phyloP scores from a whole-genome alignment of 371 early-diverging fungal genomes.

The Lichtheimia corymbifera region DNA sequence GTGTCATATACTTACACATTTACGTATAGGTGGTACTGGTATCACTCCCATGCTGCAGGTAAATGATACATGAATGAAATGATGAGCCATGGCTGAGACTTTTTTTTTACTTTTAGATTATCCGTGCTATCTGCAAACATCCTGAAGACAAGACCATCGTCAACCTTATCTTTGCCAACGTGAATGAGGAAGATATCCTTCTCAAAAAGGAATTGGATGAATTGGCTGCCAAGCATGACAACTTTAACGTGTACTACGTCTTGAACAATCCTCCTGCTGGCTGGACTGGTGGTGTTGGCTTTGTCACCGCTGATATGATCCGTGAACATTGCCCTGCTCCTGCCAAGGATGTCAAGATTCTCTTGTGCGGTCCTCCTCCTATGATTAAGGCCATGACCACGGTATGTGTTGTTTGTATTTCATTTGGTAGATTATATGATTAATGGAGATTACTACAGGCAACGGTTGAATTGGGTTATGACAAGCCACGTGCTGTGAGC shows the following conservation, averaged over 20 bases:
- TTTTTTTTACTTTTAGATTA: constrained; percentile 51
- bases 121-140: constrained; percentile 81
- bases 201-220: constrained; percentile 82
- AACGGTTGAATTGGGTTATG: constrained; percentile 70
- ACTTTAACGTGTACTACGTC: constrained; percentile 83
- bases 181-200: constrained; percentile 86
- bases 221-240: constrained; percentile 74
- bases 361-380: constrained; percentile 95
- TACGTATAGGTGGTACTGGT: constrained; percentile 68
- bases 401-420: constrained; percentile 15
- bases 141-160: constrained; percentile 84
- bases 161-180: constrained; percentile 91
- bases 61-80: constrained; percentile 1
- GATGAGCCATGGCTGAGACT: neutral
- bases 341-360: constrained; percentile 79
- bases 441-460: constrained; percentile 23
- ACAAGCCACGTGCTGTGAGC: constrained; percentile 78
- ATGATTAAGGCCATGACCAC: constrained; percentile 90
- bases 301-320: constrained; percentile 84
- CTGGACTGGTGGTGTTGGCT: constrained; percentile 90
- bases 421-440: neutral
- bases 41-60: constrained; percentile 95
- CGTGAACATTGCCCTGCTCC: constrained; percentile 76
- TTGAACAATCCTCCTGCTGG: constrained; percentile 80
- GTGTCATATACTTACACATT: neutral